Percentiles rank a stretch among this genome's conserved stretches.
Evolutionary conservation across 257 asterid species (phyloP).

Genomic region (Hygrophila difformis): DNA sequence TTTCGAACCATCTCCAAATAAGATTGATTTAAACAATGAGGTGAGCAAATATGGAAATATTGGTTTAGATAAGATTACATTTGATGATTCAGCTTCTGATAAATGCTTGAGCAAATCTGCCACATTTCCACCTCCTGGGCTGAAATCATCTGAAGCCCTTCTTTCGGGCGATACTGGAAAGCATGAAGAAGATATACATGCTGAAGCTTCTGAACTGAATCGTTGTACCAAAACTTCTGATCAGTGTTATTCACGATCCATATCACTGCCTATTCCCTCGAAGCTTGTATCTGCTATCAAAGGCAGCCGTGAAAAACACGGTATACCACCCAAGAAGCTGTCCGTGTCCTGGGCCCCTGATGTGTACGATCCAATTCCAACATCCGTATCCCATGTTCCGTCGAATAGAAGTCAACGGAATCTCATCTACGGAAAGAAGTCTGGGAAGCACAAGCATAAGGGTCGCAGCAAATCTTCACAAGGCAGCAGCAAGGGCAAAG

Average conservation of each 20-base stretch:
- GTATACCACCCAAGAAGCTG: conserved; percentile 43
- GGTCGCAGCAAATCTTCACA: conserved; percentile 60
- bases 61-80: conserved; percentile 14
- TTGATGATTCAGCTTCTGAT: conserved; percentile 25
- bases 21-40: conserved; percentile 13
- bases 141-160: conserved; percentile 22
- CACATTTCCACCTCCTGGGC: conserved; percentile 39
- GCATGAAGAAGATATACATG: conserved; percentile 15
- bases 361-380: conserved; percentile 88
- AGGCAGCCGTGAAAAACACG: conserved; percentile 90
- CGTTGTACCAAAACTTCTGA: conserved; percentile 21
- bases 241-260: conserved; percentile 29
- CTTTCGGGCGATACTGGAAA: conserved; percentile 17
- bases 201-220: conserved; percentile 18
- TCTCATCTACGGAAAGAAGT: conserved; percentile 47
- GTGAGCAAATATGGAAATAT: conserved; percentile 25
- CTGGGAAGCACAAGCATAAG: conserved; percentile 65
- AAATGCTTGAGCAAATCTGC: conserved; percentile 41
- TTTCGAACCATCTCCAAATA: conserved; percentile 17
- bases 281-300: conserved; percentile 84
- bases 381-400: conserved; percentile 74
- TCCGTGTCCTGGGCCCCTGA: conserved; percentile 84
- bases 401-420: conserved; percentile 39
- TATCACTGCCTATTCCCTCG: conserved; percentile 44
- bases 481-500: conserved; percentile 61